Base-by-base conservation (phyloP, 306 rosid species). In the Inga leiocalycina region DNA sequence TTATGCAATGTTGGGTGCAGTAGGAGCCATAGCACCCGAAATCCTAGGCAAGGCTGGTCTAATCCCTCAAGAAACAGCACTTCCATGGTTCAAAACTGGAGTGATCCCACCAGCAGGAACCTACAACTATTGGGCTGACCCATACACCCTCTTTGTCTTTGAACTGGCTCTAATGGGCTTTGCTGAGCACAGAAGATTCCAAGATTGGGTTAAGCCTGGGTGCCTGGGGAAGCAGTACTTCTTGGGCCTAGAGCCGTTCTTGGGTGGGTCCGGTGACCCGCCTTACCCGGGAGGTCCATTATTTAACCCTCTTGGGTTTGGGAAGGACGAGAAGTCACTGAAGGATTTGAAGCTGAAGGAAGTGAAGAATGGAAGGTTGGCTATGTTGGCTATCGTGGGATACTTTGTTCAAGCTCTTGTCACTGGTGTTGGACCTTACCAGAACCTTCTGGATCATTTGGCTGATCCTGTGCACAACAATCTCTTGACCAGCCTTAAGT, bases 101-200 rank as follows among this genome's bases (percentile, higher is more conserved):
- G 99, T 96, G 5, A 81, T 96, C 70, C 99, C 98, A 2, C 98
- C 97, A 0, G 98, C 97, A 0, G 99, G 99, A 30, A 94, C 98
- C 32, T 96, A 96, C 87, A 13, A 75, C 86, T 96, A 96, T 75
- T 96, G 98, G 99, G 99, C 99, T 15, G 99, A 96, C 88, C 78
- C 88, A 6, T 96, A 92, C 93, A 96, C 99, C 3, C 92, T 96
- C 0, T 93, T 96, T 43, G 99, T 96, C 0, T 48, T 96, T 0
- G 99, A 96, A 82, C 10, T 96, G 85, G 97, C 97, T 2, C 86
- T 96, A 1, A 90, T 96, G 99, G 99, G 99, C 8, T 96, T 96
- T 46, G 99, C 99, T 0, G 98, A 96, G 84, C 99, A 96, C 88
- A 83, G 98, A 56, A 89, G 99, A 77, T 90, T 93, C 84, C 98